phyloP scores from a whole-genome alignment of 164 flowering plant genomes.

The Pachysandra terminalis region DNA sequence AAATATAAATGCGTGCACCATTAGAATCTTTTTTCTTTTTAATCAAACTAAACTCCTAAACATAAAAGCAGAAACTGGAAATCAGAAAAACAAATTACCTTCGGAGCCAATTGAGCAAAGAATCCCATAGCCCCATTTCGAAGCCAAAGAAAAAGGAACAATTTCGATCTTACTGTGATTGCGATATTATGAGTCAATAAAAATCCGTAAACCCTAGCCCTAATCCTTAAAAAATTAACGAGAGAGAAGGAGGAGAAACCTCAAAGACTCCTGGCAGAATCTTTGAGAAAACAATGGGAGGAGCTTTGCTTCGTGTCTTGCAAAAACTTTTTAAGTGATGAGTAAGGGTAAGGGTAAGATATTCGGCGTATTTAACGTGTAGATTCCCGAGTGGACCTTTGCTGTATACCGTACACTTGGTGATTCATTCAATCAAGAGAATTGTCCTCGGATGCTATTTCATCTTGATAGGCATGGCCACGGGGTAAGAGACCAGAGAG shows the following conservation, averaged over 20 bases:
- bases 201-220: neutral
- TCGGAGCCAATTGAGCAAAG: conserved; percentile 63
- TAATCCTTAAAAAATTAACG: neutral
- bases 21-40: neutral
- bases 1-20: neutral
- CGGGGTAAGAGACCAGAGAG: too few species aligned
- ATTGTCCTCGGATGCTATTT: neutral
- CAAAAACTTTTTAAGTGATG: too few species aligned
- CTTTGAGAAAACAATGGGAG: too few species aligned
- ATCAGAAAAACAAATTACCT: conserved; percentile 30
- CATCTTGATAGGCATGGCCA: too few species aligned
- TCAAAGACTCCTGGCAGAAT: neutral
- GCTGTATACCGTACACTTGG: neutral
- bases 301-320: too few species aligned
- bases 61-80: neutral
- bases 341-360: too few species aligned
- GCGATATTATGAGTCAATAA: neutral
- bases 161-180: neutral
- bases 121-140: conserved; percentile 55
- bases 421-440: neutral
- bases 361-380: too few species aligned
- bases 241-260: neutral
- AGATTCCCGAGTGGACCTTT: too few species aligned
- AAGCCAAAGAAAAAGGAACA: neutral
- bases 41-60: neutral